Base-by-base conservation (phyloP, 1,139 yeast genomes). In the Arxiozyma bovina region DNA sequence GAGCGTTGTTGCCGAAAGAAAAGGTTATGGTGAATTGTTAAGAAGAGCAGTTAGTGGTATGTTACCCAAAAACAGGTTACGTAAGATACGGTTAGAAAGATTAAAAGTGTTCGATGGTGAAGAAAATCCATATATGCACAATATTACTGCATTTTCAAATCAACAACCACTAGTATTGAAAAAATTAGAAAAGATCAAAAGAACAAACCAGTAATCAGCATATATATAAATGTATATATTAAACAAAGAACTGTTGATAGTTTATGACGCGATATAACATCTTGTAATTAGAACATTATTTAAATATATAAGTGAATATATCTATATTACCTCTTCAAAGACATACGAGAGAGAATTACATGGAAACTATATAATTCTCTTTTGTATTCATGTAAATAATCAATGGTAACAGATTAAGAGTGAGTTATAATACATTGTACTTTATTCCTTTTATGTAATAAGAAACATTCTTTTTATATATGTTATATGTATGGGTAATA, bases 11-110 rank as follows among this genome's bases (percentile, higher is more conserved):
- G 80, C 82, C 54, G 81, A 77, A 55, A 85, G 90, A 70, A 84
- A 85, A 66, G 99, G 99, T 15, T 87, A 83, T 63, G 84, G 88
- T 21, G 99, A 91, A 69, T 74, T 90, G 21, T 74, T 93, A 62
- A 80, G 73, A 64, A 81, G 87, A 65, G 98, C 99, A 0, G 99
- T 93, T 9, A 85, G 88, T 61, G 96, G 96, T 56, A 93, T 93
- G 99, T 77, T 93, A 56, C 99, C 99, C 45, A 90, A 89, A 73
- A 91, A 93, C 71, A 83, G 85, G 66, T 80, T 85, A 60, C 81
- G 98, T 70, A 81, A 86, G 65, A 76, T 77, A 34, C 81, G 99
- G 69, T 73, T 93, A 68, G 94, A 83, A 50, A 81, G 99, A 67
- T 77, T 93, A 60, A 90, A 88, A 73, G 80, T 88, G 0, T 87